Evolutionary conservation across 768 basidiomycete genomes (phyloP), one percentile per base, ranked within the genome.

Genomic region (Chalciporus piperatus): DNA sequence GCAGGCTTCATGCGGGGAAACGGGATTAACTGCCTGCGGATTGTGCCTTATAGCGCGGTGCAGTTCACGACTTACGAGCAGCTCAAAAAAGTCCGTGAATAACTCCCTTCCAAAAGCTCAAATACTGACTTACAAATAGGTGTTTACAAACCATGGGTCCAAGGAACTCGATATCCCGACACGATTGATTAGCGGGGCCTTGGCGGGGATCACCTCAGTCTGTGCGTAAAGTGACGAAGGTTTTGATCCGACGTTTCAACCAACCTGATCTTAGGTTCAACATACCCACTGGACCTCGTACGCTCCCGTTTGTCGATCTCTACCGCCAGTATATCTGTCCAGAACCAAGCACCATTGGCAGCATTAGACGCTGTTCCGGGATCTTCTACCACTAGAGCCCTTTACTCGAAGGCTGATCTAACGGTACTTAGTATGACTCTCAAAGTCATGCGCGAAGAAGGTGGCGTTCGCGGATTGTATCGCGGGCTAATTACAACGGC

Each of bases 1-100:
- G 81, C 71, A 67, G 96, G 95, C 12, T 93, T 84, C 69, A 94
- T 98, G 94, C 77, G 91, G 58, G 96, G 96, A 4, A 98, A 98
- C 62, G 83, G 85, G 37, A 87, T 95, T 66, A 95, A 94, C 71
- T 92, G 91, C 70, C 60, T 94, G 60, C 79, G 96, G 51, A 98
- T 98, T 59, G 84, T 97, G 58, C 96, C 96, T 12, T 98, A 98
- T 41, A 88, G 88, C 62, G 85, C 88, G 41, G 89, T 91, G 17
- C 89, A 91, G 60, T 91, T 91, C 67, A 87, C 86, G 4, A 86
- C 89, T 3, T 97, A 97, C 58, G 94, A 96, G 65, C 88, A 89
- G 52, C 71, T 96, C 41, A 97, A 97, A 70, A 91, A 87, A 76
- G 90, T 87, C 49, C 56, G 73, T 44, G 46, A 46, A 30, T 23